phyloP scores from a whole-genome alignment of 2,329 filamentous ascomycete species.

The Fusarium oligoseptatum region DNA sequence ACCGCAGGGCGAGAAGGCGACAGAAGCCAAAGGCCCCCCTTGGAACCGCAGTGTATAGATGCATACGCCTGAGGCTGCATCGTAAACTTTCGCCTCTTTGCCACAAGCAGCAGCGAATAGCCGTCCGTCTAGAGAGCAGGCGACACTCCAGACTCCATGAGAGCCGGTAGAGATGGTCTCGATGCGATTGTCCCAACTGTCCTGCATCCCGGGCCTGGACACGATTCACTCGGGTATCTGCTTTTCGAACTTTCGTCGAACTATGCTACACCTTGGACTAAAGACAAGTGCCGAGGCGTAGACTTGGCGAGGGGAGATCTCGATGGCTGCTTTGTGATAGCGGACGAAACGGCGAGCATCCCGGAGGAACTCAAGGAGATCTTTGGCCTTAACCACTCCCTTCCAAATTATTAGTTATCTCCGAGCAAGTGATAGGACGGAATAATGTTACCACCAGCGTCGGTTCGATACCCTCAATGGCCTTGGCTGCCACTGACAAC shows the following conservation, averaged over 20 bases:
- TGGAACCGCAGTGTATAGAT: not conserved
- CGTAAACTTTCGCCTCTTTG: not conserved
- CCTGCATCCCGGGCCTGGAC: not conserved
- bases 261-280: not conserved
- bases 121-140: not conserved
- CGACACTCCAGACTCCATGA: not conserved
- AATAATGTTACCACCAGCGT: not conserved
- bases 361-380: not conserved
- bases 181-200: not conserved
- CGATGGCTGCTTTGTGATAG: not conserved
- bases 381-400: no score
- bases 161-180: not conserved
- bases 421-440: no score
- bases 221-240: slow-evolving; percentile 14
- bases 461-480: not conserved
- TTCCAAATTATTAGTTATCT: no score
- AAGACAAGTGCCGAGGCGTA: slow-evolving; percentile 27
- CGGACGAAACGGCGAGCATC: slow-evolving; percentile 10
- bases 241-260: not conserved
- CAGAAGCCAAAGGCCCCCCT: no score
- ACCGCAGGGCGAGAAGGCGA: not conserved
- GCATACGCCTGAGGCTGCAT: not conserved
- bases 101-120: not conserved
- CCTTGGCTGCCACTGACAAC: slow-evolving; percentile 10
- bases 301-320: not conserved